phyloP scores from a whole-genome alignment of 192 early-diverging fungal species.

The Geranomyces michiganensis region DNA sequence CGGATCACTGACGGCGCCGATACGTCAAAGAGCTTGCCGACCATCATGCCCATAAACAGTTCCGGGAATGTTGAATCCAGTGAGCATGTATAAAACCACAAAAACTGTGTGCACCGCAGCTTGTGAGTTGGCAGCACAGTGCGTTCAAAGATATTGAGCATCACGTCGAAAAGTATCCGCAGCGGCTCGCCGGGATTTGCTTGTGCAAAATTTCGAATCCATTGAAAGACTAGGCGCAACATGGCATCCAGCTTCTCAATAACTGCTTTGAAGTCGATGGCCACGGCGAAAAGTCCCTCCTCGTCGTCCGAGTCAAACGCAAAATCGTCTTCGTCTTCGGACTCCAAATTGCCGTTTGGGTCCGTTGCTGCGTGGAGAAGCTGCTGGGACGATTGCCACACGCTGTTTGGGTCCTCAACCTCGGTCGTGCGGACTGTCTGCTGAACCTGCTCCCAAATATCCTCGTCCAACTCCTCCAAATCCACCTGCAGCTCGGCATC shows the following conservation, averaged over 20 bases:
- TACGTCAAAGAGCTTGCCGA: slow-evolving; percentile 59
- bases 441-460: slow-evolving; percentile 45
- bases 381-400: slow-evolving; percentile 8
- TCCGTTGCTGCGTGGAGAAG: not conserved
- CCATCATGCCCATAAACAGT: slow-evolving; percentile 76
- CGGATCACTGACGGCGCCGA: slow-evolving; percentile 68
- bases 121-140: slow-evolving; percentile 83
- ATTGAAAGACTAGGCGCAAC: slow-evolving; percentile 34
- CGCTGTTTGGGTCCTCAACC: slow-evolving; percentile 22
- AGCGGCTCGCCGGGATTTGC: slow-evolving; percentile 29
- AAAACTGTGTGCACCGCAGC: slow-evolving; percentile 89
- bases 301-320: slow-evolving; percentile 52
- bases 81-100: slow-evolving; percentile 82
- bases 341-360: not conserved
- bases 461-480: slow-evolving; percentile 80
- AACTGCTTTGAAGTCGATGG: slow-evolving; percentile 28
- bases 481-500: slow-evolving; percentile 95
- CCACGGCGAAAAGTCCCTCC: slow-evolving; percentile 34
- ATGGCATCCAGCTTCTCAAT: slow-evolving; percentile 44
- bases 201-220: slow-evolving; percentile 24
- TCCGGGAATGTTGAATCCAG: slow-evolving; percentile 71
- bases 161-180: slow-evolving; percentile 63
- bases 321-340: slow-evolving; percentile 38
- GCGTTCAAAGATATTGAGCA: slow-evolving; percentile 80
- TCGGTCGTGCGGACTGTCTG: slow-evolving; percentile 61